Conservation (phyloP, 2,329 filamentous ascomycete genomes). For the Aspergillus terreus region DNA sequence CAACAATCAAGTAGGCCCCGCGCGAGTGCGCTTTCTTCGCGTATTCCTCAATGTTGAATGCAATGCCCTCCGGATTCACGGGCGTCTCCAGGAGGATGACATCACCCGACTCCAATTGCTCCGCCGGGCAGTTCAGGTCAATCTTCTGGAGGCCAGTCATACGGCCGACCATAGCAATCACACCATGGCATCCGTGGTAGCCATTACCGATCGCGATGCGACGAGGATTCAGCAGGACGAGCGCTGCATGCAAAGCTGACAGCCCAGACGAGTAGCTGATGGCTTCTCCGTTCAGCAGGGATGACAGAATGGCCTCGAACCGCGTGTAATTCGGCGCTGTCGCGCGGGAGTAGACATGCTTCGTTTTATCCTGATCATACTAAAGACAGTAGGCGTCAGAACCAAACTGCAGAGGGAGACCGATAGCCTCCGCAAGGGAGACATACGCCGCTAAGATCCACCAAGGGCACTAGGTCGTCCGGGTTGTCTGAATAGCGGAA, state of each 20-base stretch:
- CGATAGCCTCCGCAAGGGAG: not conserved
- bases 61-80: slow-evolving; percentile 83
- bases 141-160: slow-evolving; percentile 72
- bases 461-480: slow-evolving; percentile 54
- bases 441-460: slow-evolving; percentile 50
- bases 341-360: slow-evolving; percentile 80
- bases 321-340: slow-evolving; percentile 76
- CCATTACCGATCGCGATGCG: slow-evolving; percentile 78
- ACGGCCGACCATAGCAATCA: slow-evolving; percentile 69
- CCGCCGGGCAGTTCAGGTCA: slow-evolving; percentile 63
- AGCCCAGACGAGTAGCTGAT: slow-evolving; percentile 83
- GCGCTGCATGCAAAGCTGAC: slow-evolving; percentile 79
- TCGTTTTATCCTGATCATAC: slow-evolving; percentile 22
- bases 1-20: slow-evolving; percentile 76
- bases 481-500: slow-evolving; percentile 77
- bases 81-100: slow-evolving; percentile 91
- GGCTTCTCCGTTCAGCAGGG: slow-evolving; percentile 61
- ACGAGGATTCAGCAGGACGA: slow-evolving; percentile 79
- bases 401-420: not conserved
- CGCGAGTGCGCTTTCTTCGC: slow-evolving; percentile 66
- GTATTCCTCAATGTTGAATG: slow-evolving; percentile 67
- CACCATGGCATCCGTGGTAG: slow-evolving; percentile 92
- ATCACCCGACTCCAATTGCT: slow-evolving; percentile 70
- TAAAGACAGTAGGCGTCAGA: slow-evolving; percentile 7
- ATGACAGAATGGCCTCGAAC: slow-evolving; percentile 75